Base-by-base conservation (phyloP, 225 moss, liverwort and hornwort genomes). In the Straminergon stramineum region DNA sequence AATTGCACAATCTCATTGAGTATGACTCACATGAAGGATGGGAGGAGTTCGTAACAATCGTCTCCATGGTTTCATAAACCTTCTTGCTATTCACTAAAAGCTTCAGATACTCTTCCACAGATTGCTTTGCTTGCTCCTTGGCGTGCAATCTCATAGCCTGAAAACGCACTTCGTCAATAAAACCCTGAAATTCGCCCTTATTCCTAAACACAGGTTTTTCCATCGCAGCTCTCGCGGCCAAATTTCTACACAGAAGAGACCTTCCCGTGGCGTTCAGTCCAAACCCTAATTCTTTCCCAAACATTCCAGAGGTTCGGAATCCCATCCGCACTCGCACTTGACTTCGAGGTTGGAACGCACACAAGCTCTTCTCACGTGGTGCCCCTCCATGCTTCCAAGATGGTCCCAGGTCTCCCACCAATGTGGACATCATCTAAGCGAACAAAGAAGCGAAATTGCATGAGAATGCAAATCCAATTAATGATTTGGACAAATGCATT, bases 101-200 rank as follows among this genome's bases (percentile, higher is more conserved):
- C 82, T 92, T 94, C 66, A 95, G 81, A 81, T 97, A 97, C 22
- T 93, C 95, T 52, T 93, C 86, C 65, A 95, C 48, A 56, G 90
- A 90, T 79, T 95, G 96, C 81, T 93, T 95, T 64, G 91, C 88
- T 89, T 94, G 94, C 82, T 94, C 94, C 90, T 92, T 92, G 41
- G 93, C 95, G 70, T 94, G 95, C 95, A 96, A 81, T 87, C 94
- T 93, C 96, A 96, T 95, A 63, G 94, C 94, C 79, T 95, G 94
- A 87, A 98, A 98, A 23, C 96, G 94, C 86, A 98, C 92, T 90
- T 98, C 98, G 64, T 98, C 96, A 70, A 94, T 90, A 64, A 97
- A 97, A 73, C 97, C 96, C 91, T 97, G 96, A 21, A 82, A 86
- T 48, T 95, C 95, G 82, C 93, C 92, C 32, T 91, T 90, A 69